Conservation (phyloP, 2,329 filamentous ascomycete genomes). For the Alternaria conjuncta region DNA sequence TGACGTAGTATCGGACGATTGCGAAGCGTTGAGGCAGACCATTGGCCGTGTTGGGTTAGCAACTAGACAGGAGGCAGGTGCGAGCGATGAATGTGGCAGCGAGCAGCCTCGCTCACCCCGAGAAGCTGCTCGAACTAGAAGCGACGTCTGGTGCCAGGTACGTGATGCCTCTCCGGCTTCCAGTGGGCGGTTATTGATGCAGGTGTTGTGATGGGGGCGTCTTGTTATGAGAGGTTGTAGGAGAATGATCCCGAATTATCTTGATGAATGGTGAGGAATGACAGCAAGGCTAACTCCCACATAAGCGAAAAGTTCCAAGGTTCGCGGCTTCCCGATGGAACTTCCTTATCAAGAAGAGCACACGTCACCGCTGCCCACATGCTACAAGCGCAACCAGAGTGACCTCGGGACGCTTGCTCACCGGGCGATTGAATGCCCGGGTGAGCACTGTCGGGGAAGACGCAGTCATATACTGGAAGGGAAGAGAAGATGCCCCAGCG, state of each 20-base stretch:
- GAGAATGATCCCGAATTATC: neutral
- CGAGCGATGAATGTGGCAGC: neutral
- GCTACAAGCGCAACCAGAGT: neutral
- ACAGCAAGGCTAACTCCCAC: neutral
- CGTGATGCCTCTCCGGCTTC: no score
- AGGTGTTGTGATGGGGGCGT: neutral
- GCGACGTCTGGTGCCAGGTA: accelerated
- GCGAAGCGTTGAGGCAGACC: neutral
- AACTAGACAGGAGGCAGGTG: neutral
- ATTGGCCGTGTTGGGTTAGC: neutral
- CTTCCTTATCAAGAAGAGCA: accelerated
- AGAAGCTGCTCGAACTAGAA: neutral
- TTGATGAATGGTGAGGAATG: neutral
- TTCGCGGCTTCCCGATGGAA: neutral
- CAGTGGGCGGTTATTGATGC: no score
- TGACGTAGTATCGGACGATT: neutral
- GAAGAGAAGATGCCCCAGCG: neutral
- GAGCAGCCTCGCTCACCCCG: neutral
- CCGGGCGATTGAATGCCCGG: neutral
- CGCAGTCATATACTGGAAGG: neutral
- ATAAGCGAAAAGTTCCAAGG: neutral
- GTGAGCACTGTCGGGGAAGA: no score
- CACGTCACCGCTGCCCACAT: neutral
- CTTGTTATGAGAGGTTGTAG: neutral
- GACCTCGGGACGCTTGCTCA: neutral